phyloP scores from a whole-genome alignment of 169 alveolate species.

The Blepharisma undulans region DNA sequence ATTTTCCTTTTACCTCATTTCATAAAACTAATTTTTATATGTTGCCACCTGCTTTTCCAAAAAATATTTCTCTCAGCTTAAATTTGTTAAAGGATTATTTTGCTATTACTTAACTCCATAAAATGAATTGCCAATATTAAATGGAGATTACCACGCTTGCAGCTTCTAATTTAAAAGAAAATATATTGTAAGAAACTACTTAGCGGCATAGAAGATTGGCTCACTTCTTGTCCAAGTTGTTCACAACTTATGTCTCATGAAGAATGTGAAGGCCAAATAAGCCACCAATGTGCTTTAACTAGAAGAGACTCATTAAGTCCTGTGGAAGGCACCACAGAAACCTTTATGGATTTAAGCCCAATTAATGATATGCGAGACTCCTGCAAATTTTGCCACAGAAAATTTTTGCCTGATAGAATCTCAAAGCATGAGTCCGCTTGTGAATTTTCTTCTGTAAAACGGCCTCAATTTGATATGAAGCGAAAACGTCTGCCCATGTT shows the following conservation, averaged over 20 bases:
- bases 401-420: not conserved
- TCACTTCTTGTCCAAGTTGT: not conserved
- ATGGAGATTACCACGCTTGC: not conserved
- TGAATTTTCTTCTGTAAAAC: not conserved
- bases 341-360: not conserved
- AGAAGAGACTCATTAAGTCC: not conserved
- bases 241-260: not conserved
- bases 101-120: not conserved
- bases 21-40: no score
- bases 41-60: not conserved
- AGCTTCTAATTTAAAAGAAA: not conserved
- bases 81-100: not conserved
- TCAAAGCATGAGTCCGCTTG: constrained; percentile 21
- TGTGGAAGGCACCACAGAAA: not conserved
- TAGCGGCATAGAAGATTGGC: not conserved
- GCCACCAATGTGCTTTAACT: not conserved
- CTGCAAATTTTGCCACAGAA: constrained; percentile 27
- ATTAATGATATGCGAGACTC: not conserved
- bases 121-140: not conserved
- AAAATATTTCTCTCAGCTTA: not conserved
- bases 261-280: not conserved
- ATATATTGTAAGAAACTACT: not conserved
- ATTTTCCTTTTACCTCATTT: not conserved
- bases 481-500: constrained; percentile 3
- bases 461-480: constrained; percentile 28